Percentiles rank a stretch among this genome's conserved stretches.
Evolutionary conservation across 345 rosid genomes (phyloP).

Genomic region (Hirschfeldia incana): DNA sequence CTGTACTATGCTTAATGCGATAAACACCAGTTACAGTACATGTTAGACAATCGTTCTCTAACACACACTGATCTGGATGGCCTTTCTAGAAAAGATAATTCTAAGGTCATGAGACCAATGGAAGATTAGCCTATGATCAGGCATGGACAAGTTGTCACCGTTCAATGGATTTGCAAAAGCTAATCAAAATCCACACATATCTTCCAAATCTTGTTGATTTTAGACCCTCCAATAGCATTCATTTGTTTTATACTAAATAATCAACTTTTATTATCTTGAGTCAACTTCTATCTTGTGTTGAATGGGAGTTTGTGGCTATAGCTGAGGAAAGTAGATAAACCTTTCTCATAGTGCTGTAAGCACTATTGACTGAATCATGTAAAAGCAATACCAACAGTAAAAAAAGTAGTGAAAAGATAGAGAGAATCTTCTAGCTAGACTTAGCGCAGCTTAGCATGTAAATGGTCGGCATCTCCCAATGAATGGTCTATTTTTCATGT

Average conservation of each 20-base stretch:
- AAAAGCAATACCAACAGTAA: neutral
- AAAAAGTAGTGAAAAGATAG: slow-evolving; percentile 1
- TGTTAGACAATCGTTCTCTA: neutral
- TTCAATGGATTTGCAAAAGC: slow-evolving; percentile 11
- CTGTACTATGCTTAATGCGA: slow-evolving; percentile 6
- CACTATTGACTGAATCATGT: slow-evolving; percentile 16
- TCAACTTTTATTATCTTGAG: neutral
- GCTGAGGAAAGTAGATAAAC: slow-evolving; percentile 13
- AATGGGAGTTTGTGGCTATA: slow-evolving; percentile 22
- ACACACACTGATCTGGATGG: slow-evolving; percentile 7
- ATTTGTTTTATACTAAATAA: neutral
- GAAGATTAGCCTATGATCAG: slow-evolving; percentile 1
- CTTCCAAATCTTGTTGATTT: slow-evolving; percentile 8
- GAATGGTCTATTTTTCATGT: neutral
- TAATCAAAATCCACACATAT: slow-evolving; percentile 8
- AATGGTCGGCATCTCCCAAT: slow-evolving; percentile 10
- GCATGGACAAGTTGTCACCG: slow-evolving; percentile 6
- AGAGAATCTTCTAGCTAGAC: slow-evolving; percentile 17
- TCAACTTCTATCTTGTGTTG: slow-evolving; percentile 20
- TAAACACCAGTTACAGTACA: neutral
- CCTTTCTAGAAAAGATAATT: slow-evolving; percentile 1
- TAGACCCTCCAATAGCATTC: slow-evolving; percentile 20
- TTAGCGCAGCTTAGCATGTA: slow-evolving; percentile 4
- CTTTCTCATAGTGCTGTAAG: slow-evolving; percentile 22
- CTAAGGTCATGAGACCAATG: neutral